phyloP scores from a whole-genome alignment of 1,139 yeast species.

The Ogataea hybrid region DNA sequence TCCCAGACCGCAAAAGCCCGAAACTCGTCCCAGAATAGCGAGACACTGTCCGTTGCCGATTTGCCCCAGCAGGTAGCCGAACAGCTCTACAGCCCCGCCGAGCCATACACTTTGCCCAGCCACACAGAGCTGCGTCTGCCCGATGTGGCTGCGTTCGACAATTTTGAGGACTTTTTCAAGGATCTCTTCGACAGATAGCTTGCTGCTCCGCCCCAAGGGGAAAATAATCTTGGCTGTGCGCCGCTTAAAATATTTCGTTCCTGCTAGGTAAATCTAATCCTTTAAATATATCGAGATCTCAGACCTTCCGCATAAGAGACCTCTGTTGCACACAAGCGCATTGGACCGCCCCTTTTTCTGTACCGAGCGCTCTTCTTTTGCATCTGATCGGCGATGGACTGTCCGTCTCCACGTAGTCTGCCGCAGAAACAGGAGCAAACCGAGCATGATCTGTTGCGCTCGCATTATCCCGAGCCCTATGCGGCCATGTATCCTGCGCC shows the following conservation, averaged over 20 bases:
- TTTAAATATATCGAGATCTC: not conserved
- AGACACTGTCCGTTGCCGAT: conserved; percentile 23
- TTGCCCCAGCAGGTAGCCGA: conserved; percentile 7
- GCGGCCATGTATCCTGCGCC: not conserved
- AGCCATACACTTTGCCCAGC: conserved; percentile 7
- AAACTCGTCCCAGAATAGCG: conserved; percentile 22
- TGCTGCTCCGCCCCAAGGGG: not conserved
- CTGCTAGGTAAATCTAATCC: not conserved
- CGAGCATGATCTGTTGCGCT: not conserved
- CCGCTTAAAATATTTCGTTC: not conserved
- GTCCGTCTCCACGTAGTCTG: not conserved
- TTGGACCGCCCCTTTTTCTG: too few relatives aligned
- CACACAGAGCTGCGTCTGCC: conserved; percentile 31
- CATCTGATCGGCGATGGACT: not conserved
- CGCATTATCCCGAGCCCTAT: not conserved
- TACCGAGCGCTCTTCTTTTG: not conserved
- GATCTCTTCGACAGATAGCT: conserved; percentile 30
- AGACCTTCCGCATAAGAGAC: too few relatives aligned
- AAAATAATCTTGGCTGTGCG: not conserved
- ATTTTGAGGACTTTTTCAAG: conserved; percentile 49
- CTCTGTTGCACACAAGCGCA: too few relatives aligned
- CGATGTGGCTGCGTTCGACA: conserved; percentile 42
- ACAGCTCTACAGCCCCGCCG: conserved; percentile 7
- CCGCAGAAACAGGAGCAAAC: not conserved
- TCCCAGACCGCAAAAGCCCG: conserved; percentile 6